Conservation (phyloP, 371 early-diverging fungal species). For the Apophysomyces sp. region DNA sequence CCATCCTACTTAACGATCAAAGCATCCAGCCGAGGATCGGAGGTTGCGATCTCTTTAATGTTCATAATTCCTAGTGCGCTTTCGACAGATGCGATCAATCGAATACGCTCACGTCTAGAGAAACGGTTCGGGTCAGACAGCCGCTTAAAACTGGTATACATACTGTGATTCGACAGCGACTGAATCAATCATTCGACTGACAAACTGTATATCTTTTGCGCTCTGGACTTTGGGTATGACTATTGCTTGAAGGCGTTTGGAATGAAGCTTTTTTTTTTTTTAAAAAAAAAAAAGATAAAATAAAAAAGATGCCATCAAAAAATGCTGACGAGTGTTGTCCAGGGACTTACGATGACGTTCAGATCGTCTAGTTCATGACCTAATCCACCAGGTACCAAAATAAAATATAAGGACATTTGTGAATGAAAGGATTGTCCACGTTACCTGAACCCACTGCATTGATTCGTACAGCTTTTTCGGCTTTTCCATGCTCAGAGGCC, state of each 20-base stretch:
- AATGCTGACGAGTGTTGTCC: too few species aligned
- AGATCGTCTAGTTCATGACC: slow-evolving; percentile 82
- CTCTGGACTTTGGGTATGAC: slow-evolving; percentile 91
- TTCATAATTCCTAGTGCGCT: slow-evolving; percentile 87
- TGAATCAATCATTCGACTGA: slow-evolving; percentile 77
- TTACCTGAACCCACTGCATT: slow-evolving; percentile 82
- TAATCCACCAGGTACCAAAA: slow-evolving; percentile 8
- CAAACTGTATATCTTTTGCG: slow-evolving; percentile 76
- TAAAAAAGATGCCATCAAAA: too few species aligned
- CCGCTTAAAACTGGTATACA: slow-evolving; percentile 5
- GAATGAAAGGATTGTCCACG: neutral
- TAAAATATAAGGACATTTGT: neutral
- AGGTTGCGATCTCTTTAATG: slow-evolving; percentile 74
- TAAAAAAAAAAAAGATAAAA: neutral
- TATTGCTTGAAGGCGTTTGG: slow-evolving; percentile 70
- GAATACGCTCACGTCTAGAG: slow-evolving; percentile 62
- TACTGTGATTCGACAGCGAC: slow-evolving; percentile 73
- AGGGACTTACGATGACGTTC: slow-evolving; percentile 64
- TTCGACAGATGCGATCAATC: slow-evolving; percentile 85
- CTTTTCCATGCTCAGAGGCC: slow-evolving; percentile 65
- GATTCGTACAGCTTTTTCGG: slow-evolving; percentile 86
- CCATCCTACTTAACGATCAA: slow-evolving; percentile 55
- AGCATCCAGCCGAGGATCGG: slow-evolving; percentile 74
- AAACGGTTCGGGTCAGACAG: neutral
- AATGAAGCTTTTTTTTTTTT: slow-evolving; percentile 54